Percentiles rank a stretch among this genome's conserved stretches.
Evolutionary conservation across 768 basidiomycete genomes (phyloP).

Genomic region (Serendipita sp.): DNA sequence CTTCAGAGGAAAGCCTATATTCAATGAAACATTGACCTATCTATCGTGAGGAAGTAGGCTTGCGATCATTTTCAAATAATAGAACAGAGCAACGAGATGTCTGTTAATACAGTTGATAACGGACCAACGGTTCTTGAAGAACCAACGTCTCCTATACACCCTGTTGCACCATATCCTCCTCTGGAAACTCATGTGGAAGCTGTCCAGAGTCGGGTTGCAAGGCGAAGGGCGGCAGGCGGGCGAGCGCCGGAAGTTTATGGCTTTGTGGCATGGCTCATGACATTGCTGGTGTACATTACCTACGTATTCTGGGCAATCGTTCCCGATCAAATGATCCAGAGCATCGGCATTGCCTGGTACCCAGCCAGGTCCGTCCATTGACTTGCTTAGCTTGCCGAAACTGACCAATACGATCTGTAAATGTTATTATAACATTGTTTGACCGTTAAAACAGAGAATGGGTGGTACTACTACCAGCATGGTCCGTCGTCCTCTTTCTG

Average conservation of each 20-base stretch:
- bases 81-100: neutral
- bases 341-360: slow-evolving; percentile 65
- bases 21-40: too few relatives aligned
- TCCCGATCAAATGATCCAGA: slow-evolving; percentile 50
- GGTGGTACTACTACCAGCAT: slow-evolving; percentile 68
- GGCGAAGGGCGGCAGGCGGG: slow-evolving; percentile 25
- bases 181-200: slow-evolving; percentile 20
- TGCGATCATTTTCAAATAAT: too few relatives aligned
- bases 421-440: neutral
- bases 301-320: slow-evolving; percentile 70
- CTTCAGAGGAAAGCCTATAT: too few relatives aligned
- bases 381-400: neutral
- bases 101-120: neutral
- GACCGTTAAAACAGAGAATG: slow-evolving; percentile 45
- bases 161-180: slow-evolving; percentile 27
- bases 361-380: slow-evolving; percentile 49
- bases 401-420: neutral
- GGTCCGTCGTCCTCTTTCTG: slow-evolving; percentile 49
- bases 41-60: too few relatives aligned
- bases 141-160: slow-evolving; percentile 31
- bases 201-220: neutral
- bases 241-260: slow-evolving; percentile 77
- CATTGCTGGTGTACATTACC: slow-evolving; percentile 48
- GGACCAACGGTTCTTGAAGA: neutral
- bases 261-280: slow-evolving; percentile 74